These are phyloP conservation scores for Didymella pinodella DNA, from an alignment of 2,329 filamentous ascomycete species.

Conservation along the genomic window DNA sequence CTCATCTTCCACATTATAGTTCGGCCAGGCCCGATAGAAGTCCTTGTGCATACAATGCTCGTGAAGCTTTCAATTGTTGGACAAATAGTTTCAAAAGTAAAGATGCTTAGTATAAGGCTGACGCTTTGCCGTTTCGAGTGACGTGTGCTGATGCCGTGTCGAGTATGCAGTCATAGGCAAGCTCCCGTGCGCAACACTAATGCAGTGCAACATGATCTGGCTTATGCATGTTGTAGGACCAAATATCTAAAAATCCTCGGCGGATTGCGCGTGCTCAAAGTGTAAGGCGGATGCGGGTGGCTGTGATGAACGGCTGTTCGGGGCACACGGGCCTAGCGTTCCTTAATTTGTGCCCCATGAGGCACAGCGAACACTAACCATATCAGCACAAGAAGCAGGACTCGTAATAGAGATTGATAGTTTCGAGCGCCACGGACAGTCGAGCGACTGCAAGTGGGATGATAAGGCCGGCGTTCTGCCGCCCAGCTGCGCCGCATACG, in stretches of 20 bases:
- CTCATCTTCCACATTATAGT: slow-evolving; percentile 10
- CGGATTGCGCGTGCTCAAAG: slow-evolving; percentile 8
- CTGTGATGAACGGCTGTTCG: slow-evolving; percentile 4
- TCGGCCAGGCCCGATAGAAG: slow-evolving; percentile 1
- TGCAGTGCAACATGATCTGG: slow-evolving; percentile 17
- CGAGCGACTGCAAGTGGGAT: not conserved
- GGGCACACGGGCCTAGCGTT: slow-evolving; percentile 19
- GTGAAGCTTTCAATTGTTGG: slow-evolving; percentile 24
- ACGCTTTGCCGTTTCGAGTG: slow-evolving; percentile 18
- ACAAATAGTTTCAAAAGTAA: slow-evolving; percentile 21
- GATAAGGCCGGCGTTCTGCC: slow-evolving; percentile 5
- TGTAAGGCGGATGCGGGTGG: slow-evolving; percentile 10
- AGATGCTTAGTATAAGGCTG: slow-evolving; percentile 18
- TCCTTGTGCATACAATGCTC: slow-evolving; percentile 8
- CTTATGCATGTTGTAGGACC: slow-evolving; percentile 8
- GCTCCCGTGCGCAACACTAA: slow-evolving; percentile 9
- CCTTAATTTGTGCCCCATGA: not conserved
- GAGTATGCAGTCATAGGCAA: slow-evolving; percentile 12
- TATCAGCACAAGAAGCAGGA: not conserved
- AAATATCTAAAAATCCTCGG: not conserved
- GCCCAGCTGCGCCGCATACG: slow-evolving; percentile 8
- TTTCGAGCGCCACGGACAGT: not conserved
- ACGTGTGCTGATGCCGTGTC: slow-evolving; percentile 11
- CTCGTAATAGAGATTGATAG: not conserved
- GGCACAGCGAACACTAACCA: not conserved